These are phyloP conservation scores for Candida golubevii DNA, from an alignment of 805 yeast species.

Conservation along the genomic window DNA sequence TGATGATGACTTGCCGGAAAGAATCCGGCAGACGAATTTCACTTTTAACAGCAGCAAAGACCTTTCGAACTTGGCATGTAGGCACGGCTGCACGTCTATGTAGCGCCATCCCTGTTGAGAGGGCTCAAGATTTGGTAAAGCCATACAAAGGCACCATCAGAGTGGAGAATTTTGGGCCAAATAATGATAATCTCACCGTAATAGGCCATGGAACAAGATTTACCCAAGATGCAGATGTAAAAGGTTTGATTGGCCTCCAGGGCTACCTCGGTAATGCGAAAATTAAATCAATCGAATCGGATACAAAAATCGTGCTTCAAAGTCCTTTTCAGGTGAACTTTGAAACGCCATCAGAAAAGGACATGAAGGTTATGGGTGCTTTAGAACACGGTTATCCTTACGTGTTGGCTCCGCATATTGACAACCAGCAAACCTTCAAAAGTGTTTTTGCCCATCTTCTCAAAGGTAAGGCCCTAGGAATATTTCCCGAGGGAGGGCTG, in stretches of 20 bases:
- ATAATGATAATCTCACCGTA: conserved; percentile 17
- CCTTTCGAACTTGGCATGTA: conserved; percentile 28
- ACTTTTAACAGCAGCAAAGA: conserved; percentile 35
- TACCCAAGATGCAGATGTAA: conserved; percentile 28
- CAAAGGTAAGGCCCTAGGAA: conserved; percentile 32
- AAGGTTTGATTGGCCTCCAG: conserved; percentile 37
- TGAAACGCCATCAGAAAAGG: conserved; percentile 10
- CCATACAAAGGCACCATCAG: conserved; percentile 28
- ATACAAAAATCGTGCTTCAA: conserved; percentile 24
- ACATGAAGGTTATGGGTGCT: conserved; percentile 13
- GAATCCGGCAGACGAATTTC: conserved; percentile 30
- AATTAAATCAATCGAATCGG: conserved; percentile 28
- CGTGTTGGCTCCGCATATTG: conserved; percentile 38
- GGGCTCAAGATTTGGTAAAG: conserved; percentile 38
- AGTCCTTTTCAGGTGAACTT: conserved; percentile 22
- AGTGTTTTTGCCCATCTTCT: conserved; percentile 37
- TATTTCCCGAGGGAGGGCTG: conserved; percentile 44
- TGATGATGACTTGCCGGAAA: conserved; percentile 33
- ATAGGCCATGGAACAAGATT: conserved; percentile 34
- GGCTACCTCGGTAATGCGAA: conserved; percentile 33
- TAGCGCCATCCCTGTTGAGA: conserved; percentile 38
- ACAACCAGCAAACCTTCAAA: conserved; percentile 32
- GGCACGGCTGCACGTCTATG: conserved; percentile 31
- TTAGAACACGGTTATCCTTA: conserved; percentile 27
- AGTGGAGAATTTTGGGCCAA: conserved; percentile 18